These are phyloP conservation scores for Biscogniauxia sp. DNA, from an alignment of 2,329 filamentous ascomycete genomes.

Conservation along the genomic window DNA sequence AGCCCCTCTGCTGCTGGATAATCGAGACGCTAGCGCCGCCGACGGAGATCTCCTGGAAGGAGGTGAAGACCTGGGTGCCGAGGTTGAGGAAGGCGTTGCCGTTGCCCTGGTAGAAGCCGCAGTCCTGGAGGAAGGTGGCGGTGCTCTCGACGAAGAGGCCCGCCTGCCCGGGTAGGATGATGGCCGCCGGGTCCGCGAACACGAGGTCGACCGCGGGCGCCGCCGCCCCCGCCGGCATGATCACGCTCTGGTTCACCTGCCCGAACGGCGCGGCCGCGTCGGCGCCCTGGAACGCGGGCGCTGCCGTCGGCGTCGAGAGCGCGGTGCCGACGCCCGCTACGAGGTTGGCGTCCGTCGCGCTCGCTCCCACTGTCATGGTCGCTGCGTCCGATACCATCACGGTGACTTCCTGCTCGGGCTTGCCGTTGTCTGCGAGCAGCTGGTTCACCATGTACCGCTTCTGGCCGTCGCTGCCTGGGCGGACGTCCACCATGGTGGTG, in stretches of 20 bases:
- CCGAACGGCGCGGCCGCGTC: conserved; percentile 35
- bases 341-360: conserved; percentile 17
- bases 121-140: conserved; percentile 33
- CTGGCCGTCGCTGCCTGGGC: conserved; percentile 25
- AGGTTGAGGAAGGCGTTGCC: conserved; percentile 30
- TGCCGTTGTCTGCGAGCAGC: conserved; percentile 37
- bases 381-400: conserved; percentile 39
- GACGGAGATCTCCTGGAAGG: conserved; percentile 28
- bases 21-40: conserved; percentile 19
- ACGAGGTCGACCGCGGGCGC: conserved; percentile 27
- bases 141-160: conserved; percentile 36
- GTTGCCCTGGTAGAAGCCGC: conserved; percentile 29
- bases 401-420: conserved; percentile 32
- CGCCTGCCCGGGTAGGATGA: conserved; percentile 35
- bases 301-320: conserved; percentile 15
- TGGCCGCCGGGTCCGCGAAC: conserved; percentile 38
- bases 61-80: conserved; percentile 26
- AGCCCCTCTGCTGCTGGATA: conserved; percentile 9
- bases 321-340: conserved; percentile 24
- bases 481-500: conserved; percentile 36
- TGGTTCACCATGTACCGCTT: conserved; percentile 41
- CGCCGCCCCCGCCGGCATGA: conserved; percentile 34
- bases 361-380: conserved; percentile 34
- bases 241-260: conserved; percentile 32
- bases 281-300: conserved; percentile 19